phyloP scores from a whole-genome alignment of 2,329 filamentous ascomycete species.

The Diaporthe australafricana region DNA sequence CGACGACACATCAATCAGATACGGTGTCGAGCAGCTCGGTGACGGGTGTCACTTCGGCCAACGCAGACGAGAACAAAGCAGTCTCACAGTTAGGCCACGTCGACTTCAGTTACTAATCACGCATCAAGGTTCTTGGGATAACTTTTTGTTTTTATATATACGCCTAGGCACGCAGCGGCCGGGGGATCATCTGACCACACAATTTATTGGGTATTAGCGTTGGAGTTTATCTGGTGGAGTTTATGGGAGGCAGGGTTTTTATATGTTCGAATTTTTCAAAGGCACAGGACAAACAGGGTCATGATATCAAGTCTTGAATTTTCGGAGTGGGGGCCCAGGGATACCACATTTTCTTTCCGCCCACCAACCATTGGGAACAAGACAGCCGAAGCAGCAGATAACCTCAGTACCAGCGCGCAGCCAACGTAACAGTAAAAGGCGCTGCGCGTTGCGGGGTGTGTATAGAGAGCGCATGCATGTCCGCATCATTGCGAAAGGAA shows the following conservation, averaged over 20 bases:
- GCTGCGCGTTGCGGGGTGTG: constrained; percentile 7
- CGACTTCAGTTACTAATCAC: constrained; percentile 70
- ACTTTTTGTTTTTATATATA: constrained; percentile 7
- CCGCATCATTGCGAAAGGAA: constrained; percentile 21
- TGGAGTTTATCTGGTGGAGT: constrained; percentile 41
- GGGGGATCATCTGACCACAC: constrained; percentile 9
- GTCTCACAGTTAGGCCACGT: constrained; percentile 69
- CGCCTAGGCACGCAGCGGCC: constrained; percentile 9
- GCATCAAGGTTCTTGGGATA: constrained; percentile 32
- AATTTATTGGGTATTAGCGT: constrained; percentile 39
- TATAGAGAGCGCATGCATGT: constrained; percentile 19
- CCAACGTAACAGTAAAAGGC: not conserved
- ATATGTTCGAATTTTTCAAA: not conserved
- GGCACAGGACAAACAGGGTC: constrained; percentile 27
- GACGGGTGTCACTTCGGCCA: constrained; percentile 46
- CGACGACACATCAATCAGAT: constrained; percentile 57
- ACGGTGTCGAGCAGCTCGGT: constrained; percentile 49
- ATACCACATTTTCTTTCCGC: constrained; percentile 28
- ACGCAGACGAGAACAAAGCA: constrained; percentile 62
- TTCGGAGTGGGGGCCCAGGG: constrained; percentile 9
- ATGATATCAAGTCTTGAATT: constrained; percentile 35
- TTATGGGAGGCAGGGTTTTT: constrained; percentile 11
- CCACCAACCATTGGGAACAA: not conserved
- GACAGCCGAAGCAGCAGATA: not conserved
- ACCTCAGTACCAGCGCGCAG: not conserved